Evolutionary conservation across 768 basidiomycete species (phyloP), one percentile per base, ranked within the genome.

Genomic region (Hysterangium stoloniferum): DNA sequence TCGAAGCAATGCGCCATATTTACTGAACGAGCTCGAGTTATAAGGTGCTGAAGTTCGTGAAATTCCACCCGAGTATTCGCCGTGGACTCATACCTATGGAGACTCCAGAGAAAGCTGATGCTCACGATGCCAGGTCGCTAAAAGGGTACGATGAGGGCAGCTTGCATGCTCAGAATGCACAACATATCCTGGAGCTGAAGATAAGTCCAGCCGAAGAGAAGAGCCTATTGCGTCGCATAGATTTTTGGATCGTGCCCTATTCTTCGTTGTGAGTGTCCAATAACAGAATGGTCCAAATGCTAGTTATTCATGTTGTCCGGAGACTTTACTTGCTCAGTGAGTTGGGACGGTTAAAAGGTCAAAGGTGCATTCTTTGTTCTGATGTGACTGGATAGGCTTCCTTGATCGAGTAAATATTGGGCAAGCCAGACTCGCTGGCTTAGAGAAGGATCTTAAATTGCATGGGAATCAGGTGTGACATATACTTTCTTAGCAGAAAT

Each of bases 371-470:
- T n/a, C n/a, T n/a, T n/a, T 45, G 27, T 22, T n/a, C 27, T 19
- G n/a, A 11, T 29, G n/a, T 13, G 20, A 4, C n/a, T 46, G 33
- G 20, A 27, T 11, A 56, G 44, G 48, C 29, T 55, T 29, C 35
- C 38, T 62, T 15, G 61, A 62, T 45, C 56, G 60, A 5, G 61
- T 62, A 17, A 62, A 63, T 52, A 59, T 59, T 38, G 58, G 58
- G n/a, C 54, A 59, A 41, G 58, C 58, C 12, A 17, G 49, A 24
- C 40, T 55, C 2, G 58, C 58, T 5, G 57, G 58, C 6, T 47
- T 59, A 11, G 52, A 55, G 28, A 53, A 48, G 22, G 58, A 58
- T 42, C 55, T 59, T 25, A 32, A 47, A 12, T 41, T 59, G 17
- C 42, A 35, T 12, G 48, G 49, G 13, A 50, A 56, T 32, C 45